Percentiles rank a stretch among this genome's conserved stretches.
These are phyloP conservation scores for Pythium brassicae DNA, from an alignment of 352 stramenopile species.

Conservation along the genomic window DNA sequence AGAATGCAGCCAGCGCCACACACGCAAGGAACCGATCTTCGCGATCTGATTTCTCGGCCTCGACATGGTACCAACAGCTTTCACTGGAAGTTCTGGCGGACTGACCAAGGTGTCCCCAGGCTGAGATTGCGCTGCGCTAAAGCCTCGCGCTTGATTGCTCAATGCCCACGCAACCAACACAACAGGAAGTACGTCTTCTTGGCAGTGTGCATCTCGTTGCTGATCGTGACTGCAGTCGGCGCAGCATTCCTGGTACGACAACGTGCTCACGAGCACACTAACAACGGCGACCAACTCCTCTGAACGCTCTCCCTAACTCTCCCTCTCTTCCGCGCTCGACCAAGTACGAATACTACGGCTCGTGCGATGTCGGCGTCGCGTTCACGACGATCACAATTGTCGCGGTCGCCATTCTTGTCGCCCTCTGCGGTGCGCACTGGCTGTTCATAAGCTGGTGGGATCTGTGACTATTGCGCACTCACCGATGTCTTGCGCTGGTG, in stretches of 20 bases:
- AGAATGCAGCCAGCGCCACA: constrained; percentile 23
- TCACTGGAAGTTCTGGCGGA: no score
- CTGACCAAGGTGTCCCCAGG: no score
- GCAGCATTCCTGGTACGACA: constrained; percentile 42
- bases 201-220: constrained; percentile 47
- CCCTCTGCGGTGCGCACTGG: constrained; percentile 30
- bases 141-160: background rate
- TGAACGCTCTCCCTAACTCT: no score
- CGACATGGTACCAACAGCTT: background rate
- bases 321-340: background rate
- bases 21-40: background rate
- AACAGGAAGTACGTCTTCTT: constrained; percentile 54
- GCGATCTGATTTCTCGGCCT: background rate
- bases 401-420: constrained; percentile 55
- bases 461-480: no score
- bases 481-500: background rate
- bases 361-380: constrained; percentile 67
- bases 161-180: constrained; percentile 12
- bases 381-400: constrained; percentile 90
- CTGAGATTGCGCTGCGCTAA: no score
- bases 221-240: constrained; percentile 44
- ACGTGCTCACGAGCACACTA: background rate
- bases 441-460: background rate
- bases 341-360: constrained; percentile 87
- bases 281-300: no score